Evolutionary conservation across 352 stramenopile genomes (phyloP), one percentile per base, ranked within the genome.

Genomic region (Phytophthora cactorum): DNA sequence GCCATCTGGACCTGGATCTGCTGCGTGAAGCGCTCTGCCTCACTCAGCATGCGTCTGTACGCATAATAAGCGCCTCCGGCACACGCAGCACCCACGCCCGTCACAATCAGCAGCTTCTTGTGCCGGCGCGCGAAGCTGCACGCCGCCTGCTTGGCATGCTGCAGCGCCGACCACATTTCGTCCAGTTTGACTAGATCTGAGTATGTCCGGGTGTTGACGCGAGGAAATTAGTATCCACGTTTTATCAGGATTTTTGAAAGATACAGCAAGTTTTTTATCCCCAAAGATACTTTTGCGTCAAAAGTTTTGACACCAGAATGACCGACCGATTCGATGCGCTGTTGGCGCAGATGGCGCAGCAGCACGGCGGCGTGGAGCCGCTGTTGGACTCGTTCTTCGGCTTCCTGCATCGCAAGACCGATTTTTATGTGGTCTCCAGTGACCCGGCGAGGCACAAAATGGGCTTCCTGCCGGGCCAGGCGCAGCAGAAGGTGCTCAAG

Each of bases 321-420:
- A 39, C 57, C 31, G 71, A 77, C 11, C 73, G 77, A 56, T 86
- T 86, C 41, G 85, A 93, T 54, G 70, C 77, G 68, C 79, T 99
- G 55, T 95, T 99, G 58, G 74, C 98, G 74, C 88, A 96, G 69
- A 83, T 99, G 11, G 96, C 97, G 53, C 93, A 98, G 75, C 93
- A 98, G 72, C 84, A 96, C 28, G 77, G 88, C 34, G 92, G 96
- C 39, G 99, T 99, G 66, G 97, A 99, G 68, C 91, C 92, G 22
- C 78, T 99, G 39, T 82, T 99, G 59, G 93, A 99, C 66, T 97
- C 91, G 17, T 96, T 99, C 63, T 99, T 99, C 70, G 96, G 93
- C 38, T 99, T 99, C 61, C 72, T 99, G 56, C 86, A 98, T 60
- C 94, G 97, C 39, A 99, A 99, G 71, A 99, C 97, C 14, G 97